Conservation (phyloP, 176 grass and related monocot genomes). For the Puccinellia tenuiflora region DNA sequence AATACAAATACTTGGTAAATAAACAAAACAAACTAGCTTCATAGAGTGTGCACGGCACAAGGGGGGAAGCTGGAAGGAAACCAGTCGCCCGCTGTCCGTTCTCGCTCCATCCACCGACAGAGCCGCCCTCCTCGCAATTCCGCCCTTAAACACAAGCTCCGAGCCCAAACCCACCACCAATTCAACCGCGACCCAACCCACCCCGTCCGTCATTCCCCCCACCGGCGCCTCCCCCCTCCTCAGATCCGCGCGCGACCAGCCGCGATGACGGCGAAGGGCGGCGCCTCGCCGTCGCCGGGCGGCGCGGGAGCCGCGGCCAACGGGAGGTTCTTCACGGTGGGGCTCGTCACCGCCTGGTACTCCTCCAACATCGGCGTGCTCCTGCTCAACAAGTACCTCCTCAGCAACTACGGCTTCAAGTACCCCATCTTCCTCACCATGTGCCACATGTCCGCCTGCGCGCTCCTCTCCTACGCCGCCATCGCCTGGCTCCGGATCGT, state of each 20-base stretch:
- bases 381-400: conserved; percentile 97
- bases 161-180: conserved; percentile 32
- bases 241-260: conserved; percentile 33
- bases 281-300: conserved; percentile 38
- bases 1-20: background rate
- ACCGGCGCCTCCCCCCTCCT: background rate
- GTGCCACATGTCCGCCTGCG: conserved; percentile 96
- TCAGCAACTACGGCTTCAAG: conserved; percentile 97
- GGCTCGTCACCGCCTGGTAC: conserved; percentile 82
- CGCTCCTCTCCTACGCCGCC: conserved; percentile 80
- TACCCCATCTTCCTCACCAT: conserved; percentile 99
- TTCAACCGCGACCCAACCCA: conserved; percentile 31
- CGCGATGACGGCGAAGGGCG: conserved; percentile 55
- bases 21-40: background rate
- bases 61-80: background rate
- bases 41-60: background rate
- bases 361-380: conserved; percentile 97
- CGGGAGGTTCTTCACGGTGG: conserved; percentile 55
- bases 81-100: background rate
- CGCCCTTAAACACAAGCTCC: conserved; percentile 36
- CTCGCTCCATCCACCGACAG: conserved; percentile 23
- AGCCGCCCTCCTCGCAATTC: conserved; percentile 11
- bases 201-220: conserved; percentile 3
- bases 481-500: conserved; percentile 80
- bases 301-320: conserved; percentile 17